These are phyloP conservation scores for Paecilomyces sp. DNA, from an alignment of 2,329 filamentous ascomycete genomes.

Conservation along the genomic window DNA sequence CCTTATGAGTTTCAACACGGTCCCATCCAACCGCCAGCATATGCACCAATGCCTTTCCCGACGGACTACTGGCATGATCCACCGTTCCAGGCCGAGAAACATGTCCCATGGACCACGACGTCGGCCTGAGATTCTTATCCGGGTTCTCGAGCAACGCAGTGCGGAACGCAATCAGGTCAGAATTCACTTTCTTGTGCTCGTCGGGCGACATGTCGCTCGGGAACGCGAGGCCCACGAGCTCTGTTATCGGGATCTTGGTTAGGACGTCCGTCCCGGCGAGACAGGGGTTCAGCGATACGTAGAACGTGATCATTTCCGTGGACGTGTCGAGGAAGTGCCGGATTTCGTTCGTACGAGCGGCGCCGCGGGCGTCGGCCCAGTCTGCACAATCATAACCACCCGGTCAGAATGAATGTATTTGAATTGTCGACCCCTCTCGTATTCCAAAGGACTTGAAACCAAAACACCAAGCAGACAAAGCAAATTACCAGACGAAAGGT, in stretches of 20 bases:
- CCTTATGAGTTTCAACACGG: constrained; percentile 43
- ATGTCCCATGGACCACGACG: constrained; percentile 28
- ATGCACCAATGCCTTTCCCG: constrained; percentile 35
- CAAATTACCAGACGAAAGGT: background rate
- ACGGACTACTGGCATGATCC: constrained; percentile 28
- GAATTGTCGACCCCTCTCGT: too few species aligned
- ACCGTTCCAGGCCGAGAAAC: constrained; percentile 27
- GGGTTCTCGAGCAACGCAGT: constrained; percentile 22
- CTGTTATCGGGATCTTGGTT: constrained; percentile 40
- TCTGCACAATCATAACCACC: constrained; percentile 10
- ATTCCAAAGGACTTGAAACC: background rate
- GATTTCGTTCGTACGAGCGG: constrained; percentile 12
- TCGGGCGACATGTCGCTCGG: constrained; percentile 21
- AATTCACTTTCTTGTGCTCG: constrained; percentile 20
- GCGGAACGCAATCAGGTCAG: constrained; percentile 32
- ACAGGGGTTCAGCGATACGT: constrained; percentile 23
- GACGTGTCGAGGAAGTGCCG: constrained; percentile 17
- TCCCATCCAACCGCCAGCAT: constrained; percentile 46
- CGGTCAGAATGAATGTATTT: too few species aligned
- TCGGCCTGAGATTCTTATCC: constrained; percentile 18
- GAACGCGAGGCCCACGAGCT: constrained; percentile 42
- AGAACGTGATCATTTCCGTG: constrained; percentile 17
- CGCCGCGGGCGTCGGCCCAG: constrained; percentile 24
- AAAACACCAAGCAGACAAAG: background rate
- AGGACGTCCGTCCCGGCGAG: constrained; percentile 18